Evolutionary conservation across 495 filamentous ascomycete genomes (phyloP).

Genomic region (Daldinia loculata): DNA sequence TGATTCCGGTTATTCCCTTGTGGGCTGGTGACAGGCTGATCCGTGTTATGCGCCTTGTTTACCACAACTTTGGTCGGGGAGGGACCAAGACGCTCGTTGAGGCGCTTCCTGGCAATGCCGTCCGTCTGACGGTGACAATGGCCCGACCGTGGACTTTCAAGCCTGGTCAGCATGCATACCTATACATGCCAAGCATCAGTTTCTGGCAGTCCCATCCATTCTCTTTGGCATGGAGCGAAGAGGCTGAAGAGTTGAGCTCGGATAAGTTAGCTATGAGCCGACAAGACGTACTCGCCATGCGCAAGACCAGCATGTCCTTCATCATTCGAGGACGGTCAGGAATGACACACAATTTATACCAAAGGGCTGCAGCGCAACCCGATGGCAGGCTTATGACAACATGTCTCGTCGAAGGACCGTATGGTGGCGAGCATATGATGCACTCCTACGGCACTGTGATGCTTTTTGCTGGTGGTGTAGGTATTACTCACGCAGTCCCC

Average conservation of each 20-base stretch:
- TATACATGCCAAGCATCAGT: conserved; percentile 80
- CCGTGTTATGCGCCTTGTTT: conserved; percentile 62
- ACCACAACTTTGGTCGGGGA: conserved; percentile 73
- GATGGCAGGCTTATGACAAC: conserved; percentile 66
- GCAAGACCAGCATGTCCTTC: conserved; percentile 76
- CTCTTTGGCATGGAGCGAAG: conserved; percentile 71
- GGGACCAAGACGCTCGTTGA: conserved; percentile 68
- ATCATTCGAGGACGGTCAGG: conserved; percentile 81
- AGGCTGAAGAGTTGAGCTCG: conserved; percentile 54
- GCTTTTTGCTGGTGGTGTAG: conserved; percentile 86
- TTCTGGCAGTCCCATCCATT: conserved; percentile 76
- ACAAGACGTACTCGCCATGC: conserved; percentile 63
- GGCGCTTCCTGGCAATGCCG: conserved; percentile 70
- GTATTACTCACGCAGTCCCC: conserved; percentile 87
- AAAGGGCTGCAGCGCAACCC: conserved; percentile 67
- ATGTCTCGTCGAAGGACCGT: conserved; percentile 83
- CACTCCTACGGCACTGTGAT: conserved; percentile 86
- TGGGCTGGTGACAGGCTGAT: conserved; percentile 72
- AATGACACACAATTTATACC: conserved; percentile 81
- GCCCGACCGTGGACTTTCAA: conserved; percentile 77
- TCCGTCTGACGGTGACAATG: conserved; percentile 77
- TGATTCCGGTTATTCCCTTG: conserved; percentile 66
- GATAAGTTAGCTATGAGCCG: conserved; percentile 65
- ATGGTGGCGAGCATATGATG: conserved; percentile 72
- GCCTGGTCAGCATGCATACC: conserved; percentile 81